phyloP scores from a whole-genome alignment of 106 monocot genomes.

The Apostasia ramifera region DNA sequence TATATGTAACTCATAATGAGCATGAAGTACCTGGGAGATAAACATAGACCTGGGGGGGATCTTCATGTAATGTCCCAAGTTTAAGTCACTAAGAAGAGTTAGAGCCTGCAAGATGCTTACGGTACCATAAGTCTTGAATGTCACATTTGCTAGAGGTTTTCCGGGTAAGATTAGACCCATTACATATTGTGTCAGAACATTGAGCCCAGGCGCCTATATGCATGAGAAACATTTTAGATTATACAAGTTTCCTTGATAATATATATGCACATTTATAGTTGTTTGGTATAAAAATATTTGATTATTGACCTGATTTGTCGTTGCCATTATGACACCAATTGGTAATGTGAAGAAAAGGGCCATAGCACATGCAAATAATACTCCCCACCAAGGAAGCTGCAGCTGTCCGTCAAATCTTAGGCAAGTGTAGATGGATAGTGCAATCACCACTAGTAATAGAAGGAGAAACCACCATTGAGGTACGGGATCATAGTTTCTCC shows the following conservation, averaged over 20 bases:
- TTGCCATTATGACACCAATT: slow-evolving; percentile 52
- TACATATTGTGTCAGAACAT: slow-evolving; percentile 76
- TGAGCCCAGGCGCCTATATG: slow-evolving; percentile 64
- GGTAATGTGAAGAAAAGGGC: slow-evolving; percentile 61
- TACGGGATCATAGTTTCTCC: slow-evolving; percentile 33
- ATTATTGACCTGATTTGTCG: slow-evolving; percentile 41
- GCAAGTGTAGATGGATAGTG: slow-evolving; percentile 33
- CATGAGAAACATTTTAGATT: not conserved
- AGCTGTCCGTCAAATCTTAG: slow-evolving; percentile 14
- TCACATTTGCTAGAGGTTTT: slow-evolving; percentile 76
- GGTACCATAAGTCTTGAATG: slow-evolving; percentile 87
- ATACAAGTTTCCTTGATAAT: no score
- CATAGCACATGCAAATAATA: slow-evolving; percentile 35
- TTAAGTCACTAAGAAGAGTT: slow-evolving; percentile 60
- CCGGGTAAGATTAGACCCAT: slow-evolving; percentile 78
- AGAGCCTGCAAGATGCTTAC: slow-evolving; percentile 79
- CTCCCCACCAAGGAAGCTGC: slow-evolving; percentile 49
- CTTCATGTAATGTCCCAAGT: slow-evolving; percentile 95
- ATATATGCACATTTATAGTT: no score
- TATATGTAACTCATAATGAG: not conserved
- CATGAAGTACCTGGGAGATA: slow-evolving; percentile 45
- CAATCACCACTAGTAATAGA: slow-evolving; percentile 24
- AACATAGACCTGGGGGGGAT: slow-evolving; percentile 92
- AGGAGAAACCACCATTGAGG: slow-evolving; percentile 52
- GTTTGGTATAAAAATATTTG: no score